Evolutionary conservation across 345 rosid species (phyloP).

Genomic region (Hevea brasiliensis): DNA sequence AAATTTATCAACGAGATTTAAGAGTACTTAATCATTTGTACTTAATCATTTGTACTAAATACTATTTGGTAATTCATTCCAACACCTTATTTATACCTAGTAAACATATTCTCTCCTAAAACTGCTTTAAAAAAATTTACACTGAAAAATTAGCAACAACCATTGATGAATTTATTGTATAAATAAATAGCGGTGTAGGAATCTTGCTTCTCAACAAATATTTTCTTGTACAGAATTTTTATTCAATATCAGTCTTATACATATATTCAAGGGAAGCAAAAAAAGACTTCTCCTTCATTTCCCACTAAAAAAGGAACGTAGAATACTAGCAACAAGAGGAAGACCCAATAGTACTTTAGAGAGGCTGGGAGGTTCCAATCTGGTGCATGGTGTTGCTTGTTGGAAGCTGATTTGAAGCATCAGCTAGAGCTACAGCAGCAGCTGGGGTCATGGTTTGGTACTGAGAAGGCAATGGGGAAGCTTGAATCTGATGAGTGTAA

Average conservation of each 20-base stretch:
- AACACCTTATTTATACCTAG: no score
- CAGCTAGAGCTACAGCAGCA: constrained; percentile 49
- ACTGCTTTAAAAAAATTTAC: no score
- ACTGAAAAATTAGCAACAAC: no score
- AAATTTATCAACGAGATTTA: no score
- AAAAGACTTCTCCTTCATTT: neutral
- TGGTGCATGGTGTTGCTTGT: constrained; percentile 36
- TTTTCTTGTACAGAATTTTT: neutral
- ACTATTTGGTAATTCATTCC: no score
- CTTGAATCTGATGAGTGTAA: constrained; percentile 51
- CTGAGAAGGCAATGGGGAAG: constrained; percentile 46
- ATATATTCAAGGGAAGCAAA: neutral
- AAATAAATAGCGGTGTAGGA: neutral
- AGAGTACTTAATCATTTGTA: no score
- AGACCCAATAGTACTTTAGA: constrained; percentile 16
- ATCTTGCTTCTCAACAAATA: neutral
- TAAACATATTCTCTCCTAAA: no score
- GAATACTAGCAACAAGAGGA: neutral
- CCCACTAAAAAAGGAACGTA: neutral
- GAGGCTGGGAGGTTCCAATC: constrained; percentile 38
- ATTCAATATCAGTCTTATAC: neutral
- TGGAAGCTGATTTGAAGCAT: constrained; percentile 54
- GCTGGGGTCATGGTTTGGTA: constrained; percentile 69
- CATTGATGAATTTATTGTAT: neutral
- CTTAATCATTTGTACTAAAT: no score